Conservation (phyloP, 306 rosid genomes). For the Corylus americana region DNA sequence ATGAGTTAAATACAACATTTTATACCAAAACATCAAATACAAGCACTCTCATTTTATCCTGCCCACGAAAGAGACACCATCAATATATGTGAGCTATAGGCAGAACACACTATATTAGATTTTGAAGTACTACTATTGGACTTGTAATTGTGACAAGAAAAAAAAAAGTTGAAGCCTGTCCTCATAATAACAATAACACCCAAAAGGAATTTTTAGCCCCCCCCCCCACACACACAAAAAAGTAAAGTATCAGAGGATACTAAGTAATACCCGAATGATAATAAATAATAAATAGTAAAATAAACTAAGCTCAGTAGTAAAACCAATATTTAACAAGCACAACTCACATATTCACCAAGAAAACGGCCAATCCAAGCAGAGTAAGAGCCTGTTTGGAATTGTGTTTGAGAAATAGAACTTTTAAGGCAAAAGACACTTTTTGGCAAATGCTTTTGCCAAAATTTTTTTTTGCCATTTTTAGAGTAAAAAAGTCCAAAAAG, state of each 20-base stretch:
- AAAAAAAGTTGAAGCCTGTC: background rate
- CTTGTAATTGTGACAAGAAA: background rate
- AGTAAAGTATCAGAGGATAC: background rate
- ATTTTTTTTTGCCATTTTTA: too few relatives aligned
- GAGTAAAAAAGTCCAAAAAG: too few relatives aligned
- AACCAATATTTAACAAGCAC: constrained; percentile 16
- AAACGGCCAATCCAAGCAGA: constrained; percentile 13
- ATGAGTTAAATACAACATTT: background rate
- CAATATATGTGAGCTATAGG: background rate
- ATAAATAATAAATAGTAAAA: background rate
- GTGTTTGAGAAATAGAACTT: too few relatives aligned
- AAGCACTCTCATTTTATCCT: background rate
- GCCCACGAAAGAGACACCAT: background rate
- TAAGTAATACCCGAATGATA: background rate
- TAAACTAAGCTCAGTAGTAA: constrained; percentile 2
- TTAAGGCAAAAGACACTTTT: too few relatives aligned
- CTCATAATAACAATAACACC: too few relatives aligned
- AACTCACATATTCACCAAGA: constrained; percentile 13
- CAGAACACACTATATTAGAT: background rate
- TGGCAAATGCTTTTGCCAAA: too few relatives aligned
- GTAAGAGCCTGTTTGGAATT: background rate
- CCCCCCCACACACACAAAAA: background rate
- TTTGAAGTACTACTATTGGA: background rate
- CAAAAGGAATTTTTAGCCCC: background rate
- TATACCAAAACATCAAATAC: background rate